phyloP scores from a whole-genome alignment of 495 filamentous ascomycete species.

The Aspergillus bridgeri region DNA sequence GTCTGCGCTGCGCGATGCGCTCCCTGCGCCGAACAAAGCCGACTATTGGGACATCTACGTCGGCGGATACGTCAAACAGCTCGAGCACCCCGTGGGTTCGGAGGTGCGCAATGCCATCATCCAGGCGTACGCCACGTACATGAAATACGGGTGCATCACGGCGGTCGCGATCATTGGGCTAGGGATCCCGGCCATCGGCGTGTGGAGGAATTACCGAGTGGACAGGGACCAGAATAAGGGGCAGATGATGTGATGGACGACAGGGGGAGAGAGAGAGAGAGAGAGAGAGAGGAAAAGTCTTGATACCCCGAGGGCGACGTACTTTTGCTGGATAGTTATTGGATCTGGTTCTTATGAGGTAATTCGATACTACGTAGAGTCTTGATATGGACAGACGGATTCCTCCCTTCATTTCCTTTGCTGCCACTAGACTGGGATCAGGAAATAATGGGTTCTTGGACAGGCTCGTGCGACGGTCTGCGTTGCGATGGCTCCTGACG shows the following conservation, averaged over 20 bases:
- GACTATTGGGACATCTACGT: conserved; percentile 41
- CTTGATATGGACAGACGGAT: too few species aligned
- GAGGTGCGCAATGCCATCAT: conserved; percentile 51
- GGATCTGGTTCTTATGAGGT: too few species aligned
- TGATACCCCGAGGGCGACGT: neutral
- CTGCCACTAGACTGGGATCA: too few species aligned
- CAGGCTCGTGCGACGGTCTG: too few species aligned
- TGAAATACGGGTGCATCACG: conserved; percentile 52
- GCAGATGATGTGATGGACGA: conserved; percentile 6
- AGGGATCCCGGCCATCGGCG: conserved; percentile 36
- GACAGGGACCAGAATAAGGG: conserved; percentile 40
- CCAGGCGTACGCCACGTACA: conserved; percentile 51
- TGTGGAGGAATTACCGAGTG: conserved; percentile 55
- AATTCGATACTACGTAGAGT: too few species aligned
- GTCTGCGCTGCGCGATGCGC: conserved; percentile 35
- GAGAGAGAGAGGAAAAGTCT: too few species aligned
- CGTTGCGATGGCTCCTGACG: too few species aligned
- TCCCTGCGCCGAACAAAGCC: conserved; percentile 36
- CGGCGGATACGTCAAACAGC: conserved; percentile 43
- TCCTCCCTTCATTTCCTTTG: too few species aligned
- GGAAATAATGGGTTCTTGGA: too few species aligned
- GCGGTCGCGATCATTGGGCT: conserved; percentile 43
- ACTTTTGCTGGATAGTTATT: too few species aligned
- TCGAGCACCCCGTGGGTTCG: conserved; percentile 49
- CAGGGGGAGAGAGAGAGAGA: too few species aligned